Evolutionary conservation across 2,329 filamentous ascomycete genomes (phyloP), one percentile per base, ranked within the genome.

Genomic region (Pyrenophora tritici-repentis): DNA sequence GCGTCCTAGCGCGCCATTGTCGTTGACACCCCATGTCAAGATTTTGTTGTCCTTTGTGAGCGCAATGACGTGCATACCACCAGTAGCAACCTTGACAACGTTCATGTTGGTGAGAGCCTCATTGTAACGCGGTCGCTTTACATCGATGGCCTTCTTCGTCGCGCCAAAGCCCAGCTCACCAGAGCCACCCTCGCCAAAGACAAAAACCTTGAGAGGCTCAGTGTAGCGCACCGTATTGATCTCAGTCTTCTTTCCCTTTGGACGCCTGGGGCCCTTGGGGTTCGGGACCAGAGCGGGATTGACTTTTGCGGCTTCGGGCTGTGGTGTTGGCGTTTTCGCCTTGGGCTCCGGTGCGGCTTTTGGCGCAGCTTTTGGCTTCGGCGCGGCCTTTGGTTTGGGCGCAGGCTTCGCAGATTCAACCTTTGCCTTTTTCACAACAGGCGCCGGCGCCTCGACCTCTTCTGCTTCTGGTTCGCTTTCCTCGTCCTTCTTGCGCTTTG

Each of bases 1-100:
- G 67, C 90, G 82, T 35, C 90, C 90, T 32, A 95, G 81, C 7
- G 90, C 89, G 56, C 88, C 88, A 67, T 91, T 86, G 67, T 95
- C 90, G 69, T 94, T 94, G 62, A 94, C 90, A 46, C 90, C 90
- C 90, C 90, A 95, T 22, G 89, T 91, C 46, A 91, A 77, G 61
- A 95, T 88, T 75, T 86, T 86, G 78, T 91, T 90, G 72, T 93
- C 87, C 61, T 86, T 82, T 42, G 90, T 93, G 44, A 94, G 76
- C 3, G 87, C 89, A 56, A 88, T 79, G 44, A 82, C 86, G 74
- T 95, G 90, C 89, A 95, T 93, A 49, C 89, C 90, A 54, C 90
- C 90, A 53, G 87, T 86, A 42, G 88, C 86, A 50, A 95, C 75
- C 72, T 89, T 85, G 2, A 94, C 89, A 31, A 94, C 84, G 38